Evolutionary conservation across 2,329 filamentous ascomycete genomes (phyloP), one percentile per base, ranked within the genome.

Genomic region (Xylaria sp.): DNA sequence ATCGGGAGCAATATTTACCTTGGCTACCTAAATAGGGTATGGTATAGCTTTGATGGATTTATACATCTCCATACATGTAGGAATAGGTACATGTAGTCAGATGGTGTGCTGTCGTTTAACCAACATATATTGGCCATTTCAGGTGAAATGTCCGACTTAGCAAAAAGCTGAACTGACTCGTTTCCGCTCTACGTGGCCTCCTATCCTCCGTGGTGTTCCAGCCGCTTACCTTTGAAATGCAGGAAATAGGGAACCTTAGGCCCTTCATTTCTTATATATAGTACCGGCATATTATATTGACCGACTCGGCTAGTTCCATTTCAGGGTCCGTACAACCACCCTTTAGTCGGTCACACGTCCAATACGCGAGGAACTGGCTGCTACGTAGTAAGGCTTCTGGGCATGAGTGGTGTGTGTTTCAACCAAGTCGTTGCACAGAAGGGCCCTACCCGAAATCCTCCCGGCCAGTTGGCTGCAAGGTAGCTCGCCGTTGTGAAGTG

Each of bases 381-480:
- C n/a, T n/a, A n/a, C n/a, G n/a, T n/a, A n/a, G n/a, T n/a, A 53
- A 61, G 43, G 52, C 39, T 50, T n/a, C 57, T 58, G 48, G 53
- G 57, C 34, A 48, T 48, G 39, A 56, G 52, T 62, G 54, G 59
- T 53, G 57, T 52, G 54, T 57, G 56, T 57, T 56, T 57, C 48
- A 51, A 58, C 59, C 50, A 48, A 55, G 45, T 44, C 40, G 66
- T 67, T 54, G 54, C 43, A 68, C 66, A 59, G 52, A 50, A 58
- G 63, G 60, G 61, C 63, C 63, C 54, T 66, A 66, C 63, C 66
- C 66, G 66, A 58, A 59, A 56, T 54, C 42, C 39, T 59, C 51
- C 56, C 56, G 61, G 64, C 57, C 59, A 64, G 54, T 55, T 61
- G 55, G 46, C 47, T 65, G 51, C 57, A 47, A 59, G 51, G 53